Conservation (phyloP, 2,329 filamentous ascomycete species). For the Ascochyta pisi region DNA sequence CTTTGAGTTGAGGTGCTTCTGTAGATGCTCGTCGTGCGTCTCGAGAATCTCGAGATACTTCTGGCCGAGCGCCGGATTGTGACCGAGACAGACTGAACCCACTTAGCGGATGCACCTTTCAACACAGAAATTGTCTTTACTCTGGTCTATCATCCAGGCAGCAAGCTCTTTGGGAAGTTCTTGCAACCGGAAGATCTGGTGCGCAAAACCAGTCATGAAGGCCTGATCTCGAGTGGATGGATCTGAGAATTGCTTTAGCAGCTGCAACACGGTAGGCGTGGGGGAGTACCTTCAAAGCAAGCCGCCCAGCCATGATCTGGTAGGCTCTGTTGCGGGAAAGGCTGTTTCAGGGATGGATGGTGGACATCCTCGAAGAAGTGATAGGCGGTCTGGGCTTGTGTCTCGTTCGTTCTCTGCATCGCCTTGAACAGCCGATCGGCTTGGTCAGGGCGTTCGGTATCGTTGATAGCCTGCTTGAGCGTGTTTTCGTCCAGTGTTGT, state of each 20-base stretch:
- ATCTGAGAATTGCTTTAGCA: slow-evolving; percentile 26
- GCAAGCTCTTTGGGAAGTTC: slow-evolving; percentile 49
- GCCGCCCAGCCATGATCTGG: slow-evolving; percentile 43
- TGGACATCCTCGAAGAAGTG: slow-evolving; percentile 57
- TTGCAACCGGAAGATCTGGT: slow-evolving; percentile 47
- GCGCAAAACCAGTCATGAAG: slow-evolving; percentile 52
- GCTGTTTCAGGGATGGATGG: slow-evolving; percentile 2
- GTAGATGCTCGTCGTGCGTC: slow-evolving; percentile 36
- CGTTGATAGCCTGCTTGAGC: slow-evolving; percentile 52
- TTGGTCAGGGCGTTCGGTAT: slow-evolving; percentile 76
- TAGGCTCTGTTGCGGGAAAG: slow-evolving; percentile 30
- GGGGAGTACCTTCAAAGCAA: slow-evolving; percentile 38
- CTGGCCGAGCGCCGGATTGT: slow-evolving; percentile 44
- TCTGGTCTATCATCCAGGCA: slow-evolving; percentile 53
- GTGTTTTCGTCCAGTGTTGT: slow-evolving; percentile 33
- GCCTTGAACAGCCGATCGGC: slow-evolving; percentile 62
- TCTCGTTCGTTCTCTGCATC: slow-evolving; percentile 66
- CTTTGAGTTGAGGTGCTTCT: slow-evolving; percentile 48
- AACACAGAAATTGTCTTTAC: slow-evolving; percentile 18
- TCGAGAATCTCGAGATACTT: slow-evolving; percentile 45
- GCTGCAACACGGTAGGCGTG: not conserved
- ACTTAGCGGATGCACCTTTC: slow-evolving; percentile 18
- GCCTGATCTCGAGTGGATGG: slow-evolving; percentile 45
- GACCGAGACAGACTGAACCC: slow-evolving; percentile 37
- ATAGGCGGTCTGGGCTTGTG: slow-evolving; percentile 61